phyloP scores from a whole-genome alignment of 2,329 filamentous ascomycete genomes.

The Cordyceps militaris region DNA sequence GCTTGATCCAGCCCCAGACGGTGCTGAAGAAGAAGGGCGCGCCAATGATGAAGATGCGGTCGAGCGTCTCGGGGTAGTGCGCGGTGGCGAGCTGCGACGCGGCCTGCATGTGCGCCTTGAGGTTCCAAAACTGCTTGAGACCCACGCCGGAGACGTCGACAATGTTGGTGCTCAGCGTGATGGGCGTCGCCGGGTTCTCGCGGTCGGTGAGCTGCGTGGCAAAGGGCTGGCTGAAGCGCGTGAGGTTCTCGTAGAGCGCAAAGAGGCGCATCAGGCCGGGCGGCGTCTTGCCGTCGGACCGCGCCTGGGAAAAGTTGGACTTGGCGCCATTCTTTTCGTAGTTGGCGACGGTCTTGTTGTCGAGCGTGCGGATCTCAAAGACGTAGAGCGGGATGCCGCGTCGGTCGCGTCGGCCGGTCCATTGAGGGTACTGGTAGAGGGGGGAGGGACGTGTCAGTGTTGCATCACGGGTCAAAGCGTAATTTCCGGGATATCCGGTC shows the following conservation, averaged over 20 bases:
- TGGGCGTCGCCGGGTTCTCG: conserved; percentile 69
- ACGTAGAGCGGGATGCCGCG: conserved; percentile 90
- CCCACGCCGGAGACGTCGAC: conserved; percentile 86
- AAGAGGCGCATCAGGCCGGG: conserved; percentile 79
- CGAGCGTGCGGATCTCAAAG: conserved; percentile 77
- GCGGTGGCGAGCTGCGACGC: conserved; percentile 82
- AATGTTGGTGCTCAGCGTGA: conserved; percentile 89
- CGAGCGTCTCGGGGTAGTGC: conserved; percentile 90
- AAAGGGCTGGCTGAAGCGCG: conserved; percentile 77
- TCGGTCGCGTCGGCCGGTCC: conserved; percentile 83
- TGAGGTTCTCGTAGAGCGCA: conserved; percentile 88
- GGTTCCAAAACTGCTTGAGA: conserved; percentile 90
- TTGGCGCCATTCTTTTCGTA: conserved; percentile 64
- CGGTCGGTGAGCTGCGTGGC: conserved; percentile 70
- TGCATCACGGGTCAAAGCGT: background rate
- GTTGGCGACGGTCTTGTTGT: conserved; percentile 69
- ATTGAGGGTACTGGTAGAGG: conserved; percentile 86
- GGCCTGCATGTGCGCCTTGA: conserved; percentile 90
- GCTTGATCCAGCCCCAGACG: conserved; percentile 91
- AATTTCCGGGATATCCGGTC: background rate
- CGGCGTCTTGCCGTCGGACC: conserved; percentile 58
- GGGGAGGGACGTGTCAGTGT: background rate
- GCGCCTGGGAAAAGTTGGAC: conserved; percentile 52
- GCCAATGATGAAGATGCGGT: conserved; percentile 63
- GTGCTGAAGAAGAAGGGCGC: conserved; percentile 88